Conservation (phyloP, 148 eudicot species). For the Agrostemma githago region DNA sequence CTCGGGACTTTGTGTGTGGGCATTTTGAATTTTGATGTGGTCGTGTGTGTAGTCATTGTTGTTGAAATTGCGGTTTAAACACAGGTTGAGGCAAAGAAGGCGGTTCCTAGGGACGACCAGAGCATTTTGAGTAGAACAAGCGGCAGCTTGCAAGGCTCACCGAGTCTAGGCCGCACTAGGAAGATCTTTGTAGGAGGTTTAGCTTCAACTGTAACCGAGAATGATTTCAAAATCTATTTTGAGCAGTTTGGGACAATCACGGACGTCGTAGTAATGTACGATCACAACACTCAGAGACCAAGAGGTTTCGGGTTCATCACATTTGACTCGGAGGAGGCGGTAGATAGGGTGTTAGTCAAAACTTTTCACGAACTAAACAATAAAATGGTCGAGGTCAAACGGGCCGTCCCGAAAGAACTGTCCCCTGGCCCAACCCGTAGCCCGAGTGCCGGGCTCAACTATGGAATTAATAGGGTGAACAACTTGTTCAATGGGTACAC, state of each 20-base stretch:
- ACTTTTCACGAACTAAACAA: constrained; percentile 65
- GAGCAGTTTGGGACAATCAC: constrained; percentile 67
- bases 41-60: background rate
- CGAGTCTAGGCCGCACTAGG: constrained; percentile 52
- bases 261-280: constrained; percentile 74
- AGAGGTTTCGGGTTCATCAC: constrained; percentile 71
- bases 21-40: background rate
- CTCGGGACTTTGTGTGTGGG: background rate
- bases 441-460: constrained; percentile 36
- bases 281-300: constrained; percentile 69
- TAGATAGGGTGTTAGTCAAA: constrained; percentile 49
- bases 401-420: constrained; percentile 65
- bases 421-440: constrained; percentile 55
- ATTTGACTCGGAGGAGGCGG: constrained; percentile 68
- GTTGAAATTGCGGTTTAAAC: background rate
- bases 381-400: constrained; percentile 68
- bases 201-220: constrained; percentile 59
- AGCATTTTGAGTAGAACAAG: constrained; percentile 42
- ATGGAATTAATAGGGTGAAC: constrained; percentile 42
- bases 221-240: constrained; percentile 53
- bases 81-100: constrained; percentile 73
- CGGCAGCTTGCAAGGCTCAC: constrained; percentile 47
- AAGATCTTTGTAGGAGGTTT: constrained; percentile 78
- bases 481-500: constrained; percentile 45
- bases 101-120: constrained; percentile 70